Base-by-base conservation (phyloP, 345 rosid species). In the Heritiera fomes region DNA sequence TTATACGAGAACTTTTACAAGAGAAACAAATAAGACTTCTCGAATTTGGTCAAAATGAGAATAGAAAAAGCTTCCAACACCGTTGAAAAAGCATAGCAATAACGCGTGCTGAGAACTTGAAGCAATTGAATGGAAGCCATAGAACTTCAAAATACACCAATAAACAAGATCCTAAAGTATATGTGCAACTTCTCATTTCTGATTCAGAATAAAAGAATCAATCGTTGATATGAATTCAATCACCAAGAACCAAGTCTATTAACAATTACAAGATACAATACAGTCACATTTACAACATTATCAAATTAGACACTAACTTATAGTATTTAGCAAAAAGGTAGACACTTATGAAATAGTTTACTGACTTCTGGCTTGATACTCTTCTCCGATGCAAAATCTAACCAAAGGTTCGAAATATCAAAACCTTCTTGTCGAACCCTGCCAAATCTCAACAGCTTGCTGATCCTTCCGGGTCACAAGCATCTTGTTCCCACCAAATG, bases 371-470 rank as follows among this genome's bases (percentile, higher is more conserved):
- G 74, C 6, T 70, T 45, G 73, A 69, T 23, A 23, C 0, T 20
- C 38, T 43, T 47, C 53, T 70, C 59, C 11, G 13, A 28, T 2
- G 58, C 18, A 70, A 61, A 15, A 61, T 61, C 38, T 23, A 61
- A 70, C 74, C 52, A 46, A 52, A 52, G 11, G 43, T 17, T 38
- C 14, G 6, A 10, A 59, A 28, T 38, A 59, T 75, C 40, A 75
- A 41, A 72, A 82, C 20, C 83, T 80, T 18, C 69, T 68, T 0
- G 34, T 69, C 45, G 89, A 87, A 86, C 95, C 90, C 83, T 90
- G 97, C 98, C 98, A 96, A 81, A 94, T 94, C 85, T 96, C 97
- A 7, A 96, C 81, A 71, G 80, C 82, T 82, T 92, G 97, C 84
- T 84, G 85, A 83, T 89, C 97, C 79, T 90, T 90, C 14, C 97